These are phyloP conservation scores for Cordyceps cateniannulata DNA, from an alignment of 2,329 filamentous ascomycete species.

Conservation along the genomic window DNA sequence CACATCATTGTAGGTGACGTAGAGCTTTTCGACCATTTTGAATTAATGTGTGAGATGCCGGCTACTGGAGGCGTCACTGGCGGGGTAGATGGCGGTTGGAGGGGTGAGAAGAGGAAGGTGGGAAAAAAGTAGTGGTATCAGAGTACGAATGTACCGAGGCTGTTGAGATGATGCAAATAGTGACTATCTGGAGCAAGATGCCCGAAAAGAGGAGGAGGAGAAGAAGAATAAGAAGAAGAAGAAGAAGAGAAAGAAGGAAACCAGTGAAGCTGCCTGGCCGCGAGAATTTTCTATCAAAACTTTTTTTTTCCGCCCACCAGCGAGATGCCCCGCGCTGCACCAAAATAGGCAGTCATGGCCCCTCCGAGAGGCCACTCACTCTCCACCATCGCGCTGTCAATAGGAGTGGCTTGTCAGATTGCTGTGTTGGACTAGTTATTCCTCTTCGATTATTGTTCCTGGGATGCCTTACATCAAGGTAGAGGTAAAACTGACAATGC, in stretches of 20 bases:
- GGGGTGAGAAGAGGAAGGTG: not conserved
- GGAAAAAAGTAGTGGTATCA: not conserved
- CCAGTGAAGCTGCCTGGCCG: not conserved
- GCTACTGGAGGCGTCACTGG: constrained; percentile 4
- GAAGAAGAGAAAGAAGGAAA: not conserved
- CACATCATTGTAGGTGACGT: constrained; percentile 90
- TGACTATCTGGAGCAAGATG: constrained; percentile 11
- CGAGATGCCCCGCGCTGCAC: constrained; percentile 7
- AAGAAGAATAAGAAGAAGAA: constrained; percentile 13
- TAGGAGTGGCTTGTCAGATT: not conserved
- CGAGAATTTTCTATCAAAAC: constrained; percentile 10
- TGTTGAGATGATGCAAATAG: not conserved
- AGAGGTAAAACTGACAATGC: too few species aligned
- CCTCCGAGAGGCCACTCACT: not conserved
- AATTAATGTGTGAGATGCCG: constrained; percentile 15
- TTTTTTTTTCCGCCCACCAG: constrained; percentile 6
- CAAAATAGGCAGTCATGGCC: constrained; percentile 5
- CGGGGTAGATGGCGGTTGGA: constrained; percentile 9
- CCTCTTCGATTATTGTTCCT: too few species aligned
- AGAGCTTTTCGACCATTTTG: constrained; percentile 78
- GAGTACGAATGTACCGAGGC: not conserved
- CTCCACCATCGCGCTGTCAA: not conserved
- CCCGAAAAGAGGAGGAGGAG: constrained; percentile 18
- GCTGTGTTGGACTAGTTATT: too few species aligned
- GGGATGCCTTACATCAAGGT: too few species aligned